Evolutionary conservation across 108 stramenopile species (phyloP).

Genomic region (Fistulifera solaris): DNA sequence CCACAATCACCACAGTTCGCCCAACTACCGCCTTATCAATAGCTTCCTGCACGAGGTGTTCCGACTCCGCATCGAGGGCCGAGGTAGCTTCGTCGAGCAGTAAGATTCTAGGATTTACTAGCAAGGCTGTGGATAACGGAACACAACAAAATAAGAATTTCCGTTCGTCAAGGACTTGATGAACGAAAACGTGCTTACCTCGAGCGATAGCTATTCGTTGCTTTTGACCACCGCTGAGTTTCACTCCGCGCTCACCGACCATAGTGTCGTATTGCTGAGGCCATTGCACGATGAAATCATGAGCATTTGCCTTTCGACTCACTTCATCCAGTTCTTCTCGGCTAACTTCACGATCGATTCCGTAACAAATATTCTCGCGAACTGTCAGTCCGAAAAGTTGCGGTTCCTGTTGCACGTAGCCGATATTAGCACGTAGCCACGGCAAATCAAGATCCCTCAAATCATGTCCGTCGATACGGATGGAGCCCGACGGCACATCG

Average conservation of each 20-base stretch:
- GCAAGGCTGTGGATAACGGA: conserved; percentile 29
- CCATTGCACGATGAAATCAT: conserved; percentile 58
- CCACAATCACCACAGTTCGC: conserved; percentile 61
- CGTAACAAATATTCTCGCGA: conserved; percentile 77
- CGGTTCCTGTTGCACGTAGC: conserved; percentile 82
- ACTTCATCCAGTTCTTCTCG: conserved; percentile 43
- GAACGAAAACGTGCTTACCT: too few relatives aligned
- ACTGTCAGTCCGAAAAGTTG: conserved; percentile 67
- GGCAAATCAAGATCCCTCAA: conserved; percentile 41
- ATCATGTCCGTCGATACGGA: conserved; percentile 72
- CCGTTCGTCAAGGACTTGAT: too few relatives aligned
- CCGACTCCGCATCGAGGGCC: conserved; percentile 74
- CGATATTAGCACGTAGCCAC: conserved; percentile 62
- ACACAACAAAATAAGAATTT: too few relatives aligned
- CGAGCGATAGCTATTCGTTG: conserved; percentile 89
- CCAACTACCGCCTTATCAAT: conserved; percentile 58
- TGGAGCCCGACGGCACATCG: conserved; percentile 43
- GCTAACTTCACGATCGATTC: conserved; percentile 32
- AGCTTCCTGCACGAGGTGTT: conserved; percentile 75
- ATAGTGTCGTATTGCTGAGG: conserved; percentile 69
- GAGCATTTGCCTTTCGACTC: conserved; percentile 65
- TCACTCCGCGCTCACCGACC: conserved; percentile 52
- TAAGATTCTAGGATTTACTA: conserved; percentile 50
- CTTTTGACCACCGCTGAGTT: conserved; percentile 70
- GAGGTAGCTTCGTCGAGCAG: conserved; percentile 80